Percentiles rank a stretch among this genome's conserved stretches.
phyloP scores from a whole-genome alignment of 2,329 filamentous ascomycete genomes.

The Exutisphaerella laricina region DNA sequence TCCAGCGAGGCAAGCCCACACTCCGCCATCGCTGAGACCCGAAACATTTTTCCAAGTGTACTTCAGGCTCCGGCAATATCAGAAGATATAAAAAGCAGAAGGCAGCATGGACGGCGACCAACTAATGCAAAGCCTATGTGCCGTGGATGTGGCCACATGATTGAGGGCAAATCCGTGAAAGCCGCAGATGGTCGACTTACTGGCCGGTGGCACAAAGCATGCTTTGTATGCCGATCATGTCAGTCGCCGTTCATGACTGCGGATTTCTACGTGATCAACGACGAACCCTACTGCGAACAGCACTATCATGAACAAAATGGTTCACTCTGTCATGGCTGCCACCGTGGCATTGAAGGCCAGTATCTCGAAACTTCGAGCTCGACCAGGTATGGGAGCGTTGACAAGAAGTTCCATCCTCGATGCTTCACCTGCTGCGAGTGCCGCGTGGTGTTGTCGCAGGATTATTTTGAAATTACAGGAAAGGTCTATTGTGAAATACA shows the following conservation, averaged over 20 bases:
- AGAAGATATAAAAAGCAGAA: conserved; percentile 6
- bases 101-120: conserved; percentile 30
- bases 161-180: conserved; percentile 87
- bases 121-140: conserved; percentile 63
- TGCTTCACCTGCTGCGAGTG: conserved; percentile 86
- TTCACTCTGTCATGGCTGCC: conserved; percentile 74
- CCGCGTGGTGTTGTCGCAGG: conserved; percentile 64
- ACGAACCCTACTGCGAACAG: conserved; percentile 82
- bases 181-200: conserved; percentile 88
- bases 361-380: conserved; percentile 67
- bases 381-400: conserved; percentile 44
- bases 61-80: conserved; percentile 19
- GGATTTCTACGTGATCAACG: conserved; percentile 86
- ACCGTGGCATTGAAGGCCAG: conserved; percentile 83
- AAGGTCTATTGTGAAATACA: conserved; percentile 81
- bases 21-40: conserved; percentile 3
- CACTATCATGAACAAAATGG: conserved; percentile 92
- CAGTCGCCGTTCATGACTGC: conserved; percentile 72
- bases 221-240: conserved; percentile 88
- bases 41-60: conserved; percentile 11
- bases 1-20: conserved; percentile 9
- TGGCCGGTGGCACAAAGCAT: conserved; percentile 89
- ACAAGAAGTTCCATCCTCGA: conserved; percentile 74
- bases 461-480: conserved; percentile 86
- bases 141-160: conserved; percentile 71